Percentiles rank a stretch among this genome's conserved stretches.
These are phyloP conservation scores for Dioszegia hungarica DNA, from an alignment of 768 basidiomycete species.

Conservation along the genomic window DNA sequence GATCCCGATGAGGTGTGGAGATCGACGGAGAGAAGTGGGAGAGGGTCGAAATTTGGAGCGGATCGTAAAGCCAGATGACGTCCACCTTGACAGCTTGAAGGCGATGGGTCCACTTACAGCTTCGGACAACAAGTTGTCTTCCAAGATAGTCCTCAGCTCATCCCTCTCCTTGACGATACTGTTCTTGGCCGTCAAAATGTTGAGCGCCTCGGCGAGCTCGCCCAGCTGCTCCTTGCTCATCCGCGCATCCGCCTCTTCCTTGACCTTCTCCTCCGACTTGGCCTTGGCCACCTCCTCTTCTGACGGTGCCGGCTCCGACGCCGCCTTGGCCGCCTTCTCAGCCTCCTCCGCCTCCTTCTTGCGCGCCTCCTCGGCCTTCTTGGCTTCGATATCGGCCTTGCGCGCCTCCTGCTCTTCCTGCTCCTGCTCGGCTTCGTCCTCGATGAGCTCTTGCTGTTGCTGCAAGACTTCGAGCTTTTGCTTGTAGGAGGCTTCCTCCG, in stretches of 20 bases:
- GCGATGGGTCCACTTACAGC: too few relatives aligned
- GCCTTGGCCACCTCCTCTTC: slow-evolving; percentile 15
- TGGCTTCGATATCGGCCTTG: slow-evolving; percentile 85
- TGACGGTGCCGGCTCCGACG: slow-evolving; percentile 32
- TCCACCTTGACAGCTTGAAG: too few relatives aligned
- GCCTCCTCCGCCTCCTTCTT: slow-evolving; percentile 57
- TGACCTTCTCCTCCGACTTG: slow-evolving; percentile 12
- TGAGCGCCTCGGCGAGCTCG: slow-evolving; percentile 86
- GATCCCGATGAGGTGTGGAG: slow-evolving; percentile 47
- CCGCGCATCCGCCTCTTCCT: slow-evolving; percentile 60
- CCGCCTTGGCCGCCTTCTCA: slow-evolving; percentile 19
- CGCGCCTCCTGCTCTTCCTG: slow-evolving; percentile 54
- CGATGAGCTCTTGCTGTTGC: slow-evolving; percentile 98
- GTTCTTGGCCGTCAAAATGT: slow-evolving; percentile 85
- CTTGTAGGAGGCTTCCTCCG: slow-evolving; percentile 86
- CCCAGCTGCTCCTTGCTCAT: slow-evolving; percentile 96
- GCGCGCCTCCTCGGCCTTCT: slow-evolving; percentile 66
- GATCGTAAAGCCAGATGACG: too few relatives aligned
- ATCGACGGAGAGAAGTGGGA: too few relatives aligned
- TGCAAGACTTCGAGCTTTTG: slow-evolving; percentile 96
- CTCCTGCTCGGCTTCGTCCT: slow-evolving; percentile 98
- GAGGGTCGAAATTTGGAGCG: too few relatives aligned
- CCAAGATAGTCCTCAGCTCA: slow-evolving; percentile 84
- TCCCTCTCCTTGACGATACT: slow-evolving; percentile 92
- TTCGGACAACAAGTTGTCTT: slow-evolving; percentile 84